phyloP scores from a whole-genome alignment of 1,284 basidiomycete genomes.

The Cutaneotrichosporon cavernicola region DNA sequence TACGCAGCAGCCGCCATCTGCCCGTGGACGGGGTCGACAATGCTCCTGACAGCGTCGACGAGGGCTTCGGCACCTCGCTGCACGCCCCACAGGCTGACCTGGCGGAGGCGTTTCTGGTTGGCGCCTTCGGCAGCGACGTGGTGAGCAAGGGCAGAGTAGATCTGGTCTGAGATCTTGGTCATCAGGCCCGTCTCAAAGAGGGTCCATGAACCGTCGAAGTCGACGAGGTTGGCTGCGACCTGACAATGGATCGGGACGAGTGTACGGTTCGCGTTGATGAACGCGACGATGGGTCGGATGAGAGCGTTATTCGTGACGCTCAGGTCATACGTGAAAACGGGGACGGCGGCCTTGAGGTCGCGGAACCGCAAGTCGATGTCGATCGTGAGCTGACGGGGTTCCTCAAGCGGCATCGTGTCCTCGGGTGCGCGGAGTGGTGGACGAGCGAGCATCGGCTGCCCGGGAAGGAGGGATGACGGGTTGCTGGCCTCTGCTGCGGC shows the following conservation, averaged over 20 bases:
- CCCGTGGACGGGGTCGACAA: slow-evolving; percentile 55
- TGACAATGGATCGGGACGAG: slow-evolving; percentile 86
- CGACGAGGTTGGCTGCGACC: slow-evolving; percentile 71
- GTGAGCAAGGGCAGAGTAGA: slow-evolving; percentile 85
- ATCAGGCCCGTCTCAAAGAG: slow-evolving; percentile 51
- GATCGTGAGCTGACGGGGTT: slow-evolving; percentile 61
- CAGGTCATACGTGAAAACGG: slow-evolving; percentile 80
- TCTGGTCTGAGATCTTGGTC: slow-evolving; percentile 54
- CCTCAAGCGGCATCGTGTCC: slow-evolving; percentile 12
- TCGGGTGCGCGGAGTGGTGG: slow-evolving; percentile 78
- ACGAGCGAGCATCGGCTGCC: slow-evolving; percentile 79
- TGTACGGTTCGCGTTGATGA: slow-evolving; percentile 94
- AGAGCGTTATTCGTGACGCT: slow-evolving; percentile 94
- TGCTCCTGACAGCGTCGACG: slow-evolving; percentile 61
- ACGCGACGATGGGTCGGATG: slow-evolving; percentile 94
- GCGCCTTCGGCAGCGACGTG: slow-evolving; percentile 79
- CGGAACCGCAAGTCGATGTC: slow-evolving; percentile 95
- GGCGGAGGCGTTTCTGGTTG: slow-evolving; percentile 80
- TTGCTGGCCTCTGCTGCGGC: slow-evolving; percentile 52
- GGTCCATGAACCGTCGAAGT: slow-evolving; percentile 88
- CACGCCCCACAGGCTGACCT: slow-evolving; percentile 78
- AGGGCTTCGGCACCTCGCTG: slow-evolving; percentile 70
- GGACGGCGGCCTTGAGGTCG: slow-evolving; percentile 93
- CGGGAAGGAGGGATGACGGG: slow-evolving; percentile 66
- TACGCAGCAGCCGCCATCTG: slow-evolving; percentile 12